A percentile compares a stretch with the other conserved stretches of the same genome.
Evolutionary conservation across 2,329 filamentous ascomycete species (phyloP).

Genomic region (Daldinia sp.): DNA sequence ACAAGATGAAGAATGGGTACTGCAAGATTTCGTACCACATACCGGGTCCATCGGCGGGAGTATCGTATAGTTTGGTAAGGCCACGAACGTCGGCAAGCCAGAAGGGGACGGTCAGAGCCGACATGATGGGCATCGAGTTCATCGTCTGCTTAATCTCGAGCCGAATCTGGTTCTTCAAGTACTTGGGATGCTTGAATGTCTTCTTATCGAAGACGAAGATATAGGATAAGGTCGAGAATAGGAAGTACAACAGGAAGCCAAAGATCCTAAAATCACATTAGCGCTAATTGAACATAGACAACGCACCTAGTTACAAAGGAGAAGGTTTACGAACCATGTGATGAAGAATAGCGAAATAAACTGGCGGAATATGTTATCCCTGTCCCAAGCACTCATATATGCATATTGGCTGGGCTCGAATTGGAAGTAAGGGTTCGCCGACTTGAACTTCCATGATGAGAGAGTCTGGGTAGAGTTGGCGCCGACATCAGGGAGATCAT

Average conservation of each 20-base stretch:
- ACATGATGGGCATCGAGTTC: constrained; percentile 82
- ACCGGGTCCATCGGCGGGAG: constrained; percentile 79
- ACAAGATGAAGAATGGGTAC: constrained; percentile 83
- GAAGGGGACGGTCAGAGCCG: constrained; percentile 81
- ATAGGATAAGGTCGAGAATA: constrained; percentile 86
- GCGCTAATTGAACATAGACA: not conserved
- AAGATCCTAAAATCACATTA: constrained; percentile 74
- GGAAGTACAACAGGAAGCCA: constrained; percentile 84
- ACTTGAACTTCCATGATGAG: constrained; percentile 76
- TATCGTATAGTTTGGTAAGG: constrained; percentile 88
- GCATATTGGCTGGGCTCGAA: constrained; percentile 80
- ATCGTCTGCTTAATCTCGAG: constrained; percentile 88
- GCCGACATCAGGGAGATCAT: constrained; percentile 63
- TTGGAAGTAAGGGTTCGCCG: constrained; percentile 76
- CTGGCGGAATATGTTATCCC: constrained; percentile 84
- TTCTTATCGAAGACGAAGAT: constrained; percentile 91
- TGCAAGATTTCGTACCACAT: constrained; percentile 82
- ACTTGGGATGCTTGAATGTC: constrained; percentile 90
- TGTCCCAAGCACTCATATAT: constrained; percentile 80
- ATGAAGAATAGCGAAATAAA: constrained; percentile 81
- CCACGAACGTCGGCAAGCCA: constrained; percentile 88
- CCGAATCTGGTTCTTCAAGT: constrained; percentile 90
- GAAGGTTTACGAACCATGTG: constrained; percentile 75
- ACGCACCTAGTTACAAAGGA: not conserved
- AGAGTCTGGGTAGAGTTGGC: constrained; percentile 69